Base-by-base conservation (phyloP, 1,284 basidiomycete genomes). In the Anthracocystis setariae region DNA sequence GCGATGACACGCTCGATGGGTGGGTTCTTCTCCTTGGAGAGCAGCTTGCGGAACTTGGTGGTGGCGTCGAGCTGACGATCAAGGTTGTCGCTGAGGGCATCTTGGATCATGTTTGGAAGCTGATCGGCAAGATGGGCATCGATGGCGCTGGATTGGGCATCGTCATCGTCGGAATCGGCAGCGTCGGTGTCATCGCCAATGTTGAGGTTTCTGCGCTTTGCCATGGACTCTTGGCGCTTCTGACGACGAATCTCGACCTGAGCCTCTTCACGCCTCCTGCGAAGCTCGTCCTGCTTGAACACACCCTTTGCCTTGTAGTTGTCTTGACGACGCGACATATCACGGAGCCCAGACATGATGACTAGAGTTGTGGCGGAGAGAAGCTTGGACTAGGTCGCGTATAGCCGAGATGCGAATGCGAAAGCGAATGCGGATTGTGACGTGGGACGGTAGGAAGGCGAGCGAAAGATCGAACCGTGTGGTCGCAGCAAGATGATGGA, bases 1-100 rank as follows among this genome's bases (percentile, higher is more conserved):
- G 94, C 92, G 84, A 99, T 98, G 76, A 99, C 96, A 82, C 90
- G 90, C 85, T 98, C 96, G 84, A 99, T 99, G n/a, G 95, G 95
- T 37, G 95, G 95, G 84, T 98, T 99, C 87, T 94, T 95, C 87
- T 99, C 95, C 87, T 99, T 99, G 76, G 95, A 98, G 63, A 98
- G 89, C 84, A 73, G 59, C 83, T 98, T 99, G 82, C 96, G 90
- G 88, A 98, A 98, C 86, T 93, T 96, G 79, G 86, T 88, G 24
- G 94, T 98, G 77, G 94, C 91, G 84, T 97, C 94, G 67, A 97
- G 87, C 85, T 98, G 94, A 76, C 89, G 90, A 72, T 98, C 93
- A 44, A 90, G 86, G 83, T 94, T 90, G 72, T 94, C 91, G 53
- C 92, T 94, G 85, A 96, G 95, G 45, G 98, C 93, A 63, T 91